Base-by-base conservation (phyloP, 345 rosid genomes). In the Rhodomyrtus tomentosa region DNA sequence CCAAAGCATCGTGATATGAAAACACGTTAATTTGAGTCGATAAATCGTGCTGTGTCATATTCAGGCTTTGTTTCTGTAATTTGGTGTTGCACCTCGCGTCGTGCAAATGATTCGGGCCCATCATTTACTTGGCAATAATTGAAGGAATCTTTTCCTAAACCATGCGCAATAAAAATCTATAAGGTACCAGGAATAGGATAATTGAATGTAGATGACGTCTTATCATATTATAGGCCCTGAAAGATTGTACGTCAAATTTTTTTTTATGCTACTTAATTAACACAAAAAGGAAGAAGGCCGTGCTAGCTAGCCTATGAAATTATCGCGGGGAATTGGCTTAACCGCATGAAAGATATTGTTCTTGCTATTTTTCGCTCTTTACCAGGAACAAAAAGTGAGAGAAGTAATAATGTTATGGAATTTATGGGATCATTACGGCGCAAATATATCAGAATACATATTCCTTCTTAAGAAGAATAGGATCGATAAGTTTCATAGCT, bases 31-130 rank as follows among this genome's bases (percentile, higher is more conserved):
- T 68, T 32, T 32, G 40, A 18, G 7, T 36, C 6, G 36, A 68
- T 18, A 18, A 8, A 8, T 9, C 4, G 1, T 36, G 12, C 9
- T 3, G 11, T 68, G 3, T 68, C 40, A 62, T 62, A 1, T 16
- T 62, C 13, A 12, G 3, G 10, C 9, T 68, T 8, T 40, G 21
- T 36, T 24, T 36, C 0, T 18, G 6, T 68, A 36, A 68, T 68
- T 68, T 32, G 0, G 0, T 32, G 13, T 1, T 68, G 0, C 36
- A 2, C 45, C 76, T 38, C 0, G 0, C 24, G 1, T 16, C 8
- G 45, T 8, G 45, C 45, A 36, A 32, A 68, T 1, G 1, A 25
- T 68, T 62, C 6, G 1, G 22, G 42, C 74, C 24, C 10, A 68
- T 24, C 22, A 36, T 36, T 36, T 68, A 68, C 24, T 3, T 0